Conservation (phyloP, 345 rosid species). For the Dovyalis caffra region DNA sequence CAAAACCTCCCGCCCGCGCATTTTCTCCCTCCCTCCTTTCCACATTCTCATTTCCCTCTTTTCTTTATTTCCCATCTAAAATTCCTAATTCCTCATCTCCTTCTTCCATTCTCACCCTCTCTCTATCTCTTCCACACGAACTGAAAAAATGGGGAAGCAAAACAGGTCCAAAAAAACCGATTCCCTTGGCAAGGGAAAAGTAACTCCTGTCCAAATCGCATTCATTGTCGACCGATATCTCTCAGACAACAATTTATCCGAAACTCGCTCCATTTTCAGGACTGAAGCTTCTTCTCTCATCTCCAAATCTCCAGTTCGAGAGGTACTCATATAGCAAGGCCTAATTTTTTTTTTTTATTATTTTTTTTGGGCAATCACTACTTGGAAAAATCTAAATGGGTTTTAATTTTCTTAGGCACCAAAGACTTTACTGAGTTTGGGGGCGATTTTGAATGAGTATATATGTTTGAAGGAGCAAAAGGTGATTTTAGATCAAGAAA, state of each 20-base stretch:
- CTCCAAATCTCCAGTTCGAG: conserved; percentile 58
- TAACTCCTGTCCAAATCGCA: conserved; percentile 75
- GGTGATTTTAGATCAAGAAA: conserved; percentile 61
- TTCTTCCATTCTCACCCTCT: not conserved
- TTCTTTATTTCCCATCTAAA: too few species aligned
- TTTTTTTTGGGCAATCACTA: not conserved
- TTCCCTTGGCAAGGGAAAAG: conserved; percentile 55
- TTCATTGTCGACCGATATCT: conserved; percentile 88
- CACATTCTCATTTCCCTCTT: not conserved
- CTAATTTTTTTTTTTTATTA: too few species aligned
- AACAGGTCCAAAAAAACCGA: conserved; percentile 41
- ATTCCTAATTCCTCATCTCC: not conserved
- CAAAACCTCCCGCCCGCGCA: not conserved
- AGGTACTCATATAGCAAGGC: too few species aligned
- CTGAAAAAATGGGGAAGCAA: conserved; percentile 48
- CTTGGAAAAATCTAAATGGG: not conserved
- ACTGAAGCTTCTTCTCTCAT: conserved; percentile 70
- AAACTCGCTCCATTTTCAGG: conserved; percentile 56
- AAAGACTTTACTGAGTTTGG: conserved; percentile 69
- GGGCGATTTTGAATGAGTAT: conserved; percentile 63
- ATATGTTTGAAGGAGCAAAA: conserved; percentile 67
- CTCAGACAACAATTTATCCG: conserved; percentile 54
- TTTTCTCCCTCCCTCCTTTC: not conserved
- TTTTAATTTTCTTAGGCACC: conserved; percentile 49
- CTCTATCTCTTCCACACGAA: not conserved